Base-by-base conservation (phyloP, 2,329 filamentous ascomycete species). In the Chrysosporium queenslandicum region DNA sequence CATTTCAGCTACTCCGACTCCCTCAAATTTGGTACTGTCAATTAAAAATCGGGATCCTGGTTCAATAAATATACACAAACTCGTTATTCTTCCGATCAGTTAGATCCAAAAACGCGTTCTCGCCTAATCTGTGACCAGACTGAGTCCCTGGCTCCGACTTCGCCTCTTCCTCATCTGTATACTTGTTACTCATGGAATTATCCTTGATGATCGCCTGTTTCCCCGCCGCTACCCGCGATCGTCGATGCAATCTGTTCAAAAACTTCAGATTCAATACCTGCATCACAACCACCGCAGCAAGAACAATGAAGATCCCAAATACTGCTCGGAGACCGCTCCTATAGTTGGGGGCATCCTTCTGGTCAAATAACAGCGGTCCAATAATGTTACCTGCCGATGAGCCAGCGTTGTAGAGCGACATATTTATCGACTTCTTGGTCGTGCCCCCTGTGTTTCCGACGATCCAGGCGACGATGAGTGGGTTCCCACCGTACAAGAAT, bases 71-170 rank as follows among this genome's bases (percentile, higher is more conserved):
- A 64, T 80, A 83, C 14, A 83, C 74, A 66, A 85, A 85, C 60
- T 85, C 81, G 53, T 86, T 80, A 58, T 85, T 86, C 68, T 81
- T 69, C 18, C 76, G 66, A 63, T 86, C 82, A 0, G 82, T 83
- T 58, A 83, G 58, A 65, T 86, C 82, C 57, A 77, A 63, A 46
- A 79, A 77, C 0, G 75, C 76, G 43, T 76, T 72, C 14, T 75
- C 71, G 4, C 77, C 41, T 11, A 45, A 23, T 14, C 32, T 29
- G 12, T 39, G 64, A 59, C 4, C 21, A 18, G 40, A 20, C 5
- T 11, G 12, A 59, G 56, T 54, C 36, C 54, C 58, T 54, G 59
- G 55, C 5, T 58, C 59, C n/a, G 63, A 66, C 7, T 56, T 55
- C 36, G 54, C 58, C 54, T 59, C 56, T 6, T 58, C 59, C 16